Conservation (phyloP, 192 early-diverging fungal species). For the Umbelopsis vinacea region DNA sequence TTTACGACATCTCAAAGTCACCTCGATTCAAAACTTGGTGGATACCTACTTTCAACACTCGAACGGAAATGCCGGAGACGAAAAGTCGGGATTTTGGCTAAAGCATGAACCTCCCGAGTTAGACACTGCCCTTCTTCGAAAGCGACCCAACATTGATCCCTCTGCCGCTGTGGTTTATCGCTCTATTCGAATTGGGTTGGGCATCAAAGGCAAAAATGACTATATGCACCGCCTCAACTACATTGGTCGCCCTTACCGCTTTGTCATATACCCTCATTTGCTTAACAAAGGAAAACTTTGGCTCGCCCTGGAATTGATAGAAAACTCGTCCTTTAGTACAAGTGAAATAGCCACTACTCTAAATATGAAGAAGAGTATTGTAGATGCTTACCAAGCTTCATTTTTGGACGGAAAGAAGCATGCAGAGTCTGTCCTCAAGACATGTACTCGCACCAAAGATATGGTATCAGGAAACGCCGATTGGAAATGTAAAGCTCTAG, state of each 20-base stretch:
- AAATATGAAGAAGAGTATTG: background rate
- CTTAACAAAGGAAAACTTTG: slow-evolving; percentile 40
- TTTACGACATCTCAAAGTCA: slow-evolving; percentile 3
- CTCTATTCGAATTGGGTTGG: slow-evolving; percentile 31
- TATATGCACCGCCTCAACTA: slow-evolving; percentile 11
- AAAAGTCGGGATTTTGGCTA: background rate
- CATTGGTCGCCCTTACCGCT: slow-evolving; percentile 33
- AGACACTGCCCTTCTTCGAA: background rate
- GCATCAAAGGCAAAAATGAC: slow-evolving; percentile 19
- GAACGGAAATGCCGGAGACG: slow-evolving; percentile 9
- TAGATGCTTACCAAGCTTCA: slow-evolving; percentile 20
- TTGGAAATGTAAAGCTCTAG: slow-evolving; percentile 25
- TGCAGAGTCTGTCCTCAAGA: background rate
- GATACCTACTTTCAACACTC: background rate
- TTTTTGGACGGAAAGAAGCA: slow-evolving; percentile 4
- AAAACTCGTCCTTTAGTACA: background rate
- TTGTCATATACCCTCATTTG: slow-evolving; percentile 21
- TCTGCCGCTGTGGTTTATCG: background rate
- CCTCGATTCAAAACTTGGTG: slow-evolving; percentile 22
- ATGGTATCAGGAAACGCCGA: slow-evolving; percentile 8
- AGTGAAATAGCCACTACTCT: slow-evolving; percentile 6
- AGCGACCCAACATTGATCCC: background rate
- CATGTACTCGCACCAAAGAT: slow-evolving; percentile 18
- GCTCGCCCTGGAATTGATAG: slow-evolving; percentile 13
- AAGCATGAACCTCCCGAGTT: slow-evolving; percentile 8